Evolutionary conservation across 495 filamentous ascomycete species (phyloP).

Genomic region (Penicillium steckii): DNA sequence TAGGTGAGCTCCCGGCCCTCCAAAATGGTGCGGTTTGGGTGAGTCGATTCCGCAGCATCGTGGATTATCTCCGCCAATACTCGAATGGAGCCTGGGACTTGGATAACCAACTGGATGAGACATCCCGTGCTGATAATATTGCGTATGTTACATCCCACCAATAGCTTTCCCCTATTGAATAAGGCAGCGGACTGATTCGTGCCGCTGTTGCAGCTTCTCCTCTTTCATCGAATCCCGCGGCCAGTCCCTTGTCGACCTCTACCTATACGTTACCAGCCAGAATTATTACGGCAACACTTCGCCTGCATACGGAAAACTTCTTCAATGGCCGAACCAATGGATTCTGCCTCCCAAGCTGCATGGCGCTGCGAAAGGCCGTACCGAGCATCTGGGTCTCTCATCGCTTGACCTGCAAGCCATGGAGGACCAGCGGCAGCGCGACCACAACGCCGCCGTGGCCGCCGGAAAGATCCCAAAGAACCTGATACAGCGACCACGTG

Average conservation of each 20-base stretch:
- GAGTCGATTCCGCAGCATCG: constrained; percentile 71
- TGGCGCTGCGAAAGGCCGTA: constrained; percentile 63
- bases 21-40: constrained; percentile 62
- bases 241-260: constrained; percentile 69
- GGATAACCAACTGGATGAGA: constrained; percentile 45
- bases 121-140: constrained; percentile 51
- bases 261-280: constrained; percentile 81
- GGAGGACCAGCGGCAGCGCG: constrained; percentile 42
- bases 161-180: not conserved
- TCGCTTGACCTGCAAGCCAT: constrained; percentile 60
- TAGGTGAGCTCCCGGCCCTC: constrained; percentile 76
- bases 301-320: constrained; percentile 70
- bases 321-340: constrained; percentile 83
- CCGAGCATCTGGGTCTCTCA: constrained; percentile 72
- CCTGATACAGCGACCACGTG: constrained; percentile 38
- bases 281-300: constrained; percentile 76
- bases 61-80: constrained; percentile 61
- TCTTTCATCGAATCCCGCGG: constrained; percentile 65
- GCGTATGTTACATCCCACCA: constrained; percentile 43
- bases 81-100: constrained; percentile 54
- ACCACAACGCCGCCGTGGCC: constrained; percentile 42
- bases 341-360: constrained; percentile 68
- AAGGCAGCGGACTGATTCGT: not conserved
- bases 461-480: constrained; percentile 43
- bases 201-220: constrained; percentile 39